These are phyloP conservation scores for Avena eriantha DNA, from an alignment of 176 grass and related monocot genomes.

Conservation along the genomic window DNA sequence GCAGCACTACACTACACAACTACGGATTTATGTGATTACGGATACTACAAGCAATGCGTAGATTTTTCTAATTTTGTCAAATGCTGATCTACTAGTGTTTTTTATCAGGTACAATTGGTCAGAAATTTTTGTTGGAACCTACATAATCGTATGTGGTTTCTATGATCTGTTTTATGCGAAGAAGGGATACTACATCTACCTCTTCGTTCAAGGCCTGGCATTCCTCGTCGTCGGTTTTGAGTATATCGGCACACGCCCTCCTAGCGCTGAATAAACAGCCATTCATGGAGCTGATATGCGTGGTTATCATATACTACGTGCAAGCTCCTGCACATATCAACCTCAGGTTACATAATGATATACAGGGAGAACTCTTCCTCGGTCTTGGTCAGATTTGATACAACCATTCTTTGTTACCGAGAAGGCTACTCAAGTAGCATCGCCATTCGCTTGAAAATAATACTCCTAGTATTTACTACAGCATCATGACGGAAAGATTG, in stretches of 20 bases:
- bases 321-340: slow-evolving; percentile 35
- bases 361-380: background rate
- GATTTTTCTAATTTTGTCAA: background rate
- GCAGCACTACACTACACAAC: background rate
- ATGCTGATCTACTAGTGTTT: slow-evolving; percentile 30
- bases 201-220: slow-evolving; percentile 70
- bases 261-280: slow-evolving; percentile 44
- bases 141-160: slow-evolving; percentile 63
- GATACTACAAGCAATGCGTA: background rate
- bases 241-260: slow-evolving; percentile 66
- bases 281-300: background rate
- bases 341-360: slow-evolving; percentile 5
- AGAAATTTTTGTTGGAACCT: slow-evolving; percentile 70
- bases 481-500: slow-evolving; percentile 35
- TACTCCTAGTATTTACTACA: slow-evolving; percentile 11
- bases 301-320: background rate
- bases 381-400: slow-evolving; percentile 26
- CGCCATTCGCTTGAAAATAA: slow-evolving; percentile 17
- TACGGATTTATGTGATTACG: background rate
- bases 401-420: slow-evolving; percentile 37
- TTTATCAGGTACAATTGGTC: slow-evolving; percentile 68
- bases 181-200: slow-evolving; percentile 82
- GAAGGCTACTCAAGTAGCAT: slow-evolving; percentile 31
- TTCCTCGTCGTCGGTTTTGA: slow-evolving; percentile 82
- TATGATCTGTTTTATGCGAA: slow-evolving; percentile 71